A percentile compares a stretch with the other conserved stretches of the same genome.
Conservation (phyloP, 2,329 filamentous ascomycete genomes). For the Trichoderma atroviride region DNA sequence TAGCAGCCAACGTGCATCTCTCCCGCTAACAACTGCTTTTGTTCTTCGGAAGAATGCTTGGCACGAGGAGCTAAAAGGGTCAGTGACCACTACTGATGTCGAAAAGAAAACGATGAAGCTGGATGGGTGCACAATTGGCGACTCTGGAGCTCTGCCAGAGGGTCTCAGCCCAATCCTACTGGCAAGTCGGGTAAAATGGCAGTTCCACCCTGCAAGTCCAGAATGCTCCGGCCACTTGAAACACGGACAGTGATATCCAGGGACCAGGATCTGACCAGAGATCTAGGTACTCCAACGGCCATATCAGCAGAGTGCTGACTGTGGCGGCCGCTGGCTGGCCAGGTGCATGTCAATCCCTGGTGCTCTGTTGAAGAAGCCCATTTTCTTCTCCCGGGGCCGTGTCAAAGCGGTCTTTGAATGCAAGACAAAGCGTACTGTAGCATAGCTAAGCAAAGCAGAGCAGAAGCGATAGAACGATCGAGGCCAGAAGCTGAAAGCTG, state of each 20-base stretch:
- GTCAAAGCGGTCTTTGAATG: background rate
- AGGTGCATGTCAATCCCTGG: background rate
- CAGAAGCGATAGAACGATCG: slow-evolving; percentile 4
- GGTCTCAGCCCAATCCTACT: background rate
- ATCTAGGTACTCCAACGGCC: slow-evolving; percentile 3
- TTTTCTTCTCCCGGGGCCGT: background rate
- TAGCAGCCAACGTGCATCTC: slow-evolving; percentile 9
- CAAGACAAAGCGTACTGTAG: background rate
- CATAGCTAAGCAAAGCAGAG: background rate
- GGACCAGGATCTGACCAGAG: slow-evolving; percentile 16
- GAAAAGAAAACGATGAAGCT: background rate
- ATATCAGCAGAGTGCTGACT: background rate
- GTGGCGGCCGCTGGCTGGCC: background rate
- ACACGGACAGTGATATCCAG: slow-evolving; percentile 2
- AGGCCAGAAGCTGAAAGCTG: slow-evolving; percentile 23
- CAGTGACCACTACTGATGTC: background rate
- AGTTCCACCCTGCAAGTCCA: slow-evolving; percentile 8
- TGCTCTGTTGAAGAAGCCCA: background rate
- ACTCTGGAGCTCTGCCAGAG: background rate
- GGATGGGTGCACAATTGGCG: background rate
- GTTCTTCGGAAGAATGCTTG: slow-evolving; percentile 5
- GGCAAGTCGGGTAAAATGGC: slow-evolving; percentile 2
- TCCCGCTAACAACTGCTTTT: background rate
- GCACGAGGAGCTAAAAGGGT: slow-evolving; percentile 5
- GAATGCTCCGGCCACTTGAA: slow-evolving; percentile 13